phyloP scores from a whole-genome alignment of 768 basidiomycete species.

The Tremella yokohamensis region DNA sequence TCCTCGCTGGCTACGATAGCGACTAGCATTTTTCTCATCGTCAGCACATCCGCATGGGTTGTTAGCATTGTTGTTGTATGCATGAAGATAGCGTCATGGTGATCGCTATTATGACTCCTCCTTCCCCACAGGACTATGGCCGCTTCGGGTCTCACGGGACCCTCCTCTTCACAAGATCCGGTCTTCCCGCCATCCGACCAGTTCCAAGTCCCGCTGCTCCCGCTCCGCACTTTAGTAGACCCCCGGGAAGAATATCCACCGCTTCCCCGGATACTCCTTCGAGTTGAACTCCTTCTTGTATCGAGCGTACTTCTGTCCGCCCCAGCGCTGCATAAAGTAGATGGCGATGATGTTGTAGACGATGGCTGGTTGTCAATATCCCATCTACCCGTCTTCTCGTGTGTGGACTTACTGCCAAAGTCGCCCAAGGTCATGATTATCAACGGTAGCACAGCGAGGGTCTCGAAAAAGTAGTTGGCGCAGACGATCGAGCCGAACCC shows the following conservation, averaged over 20 bases:
- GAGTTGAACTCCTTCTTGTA: conserved; percentile 94
- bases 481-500: conserved; percentile 82
- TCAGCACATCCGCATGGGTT: neutral
- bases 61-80: neutral
- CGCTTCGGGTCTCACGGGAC: too few species aligned
- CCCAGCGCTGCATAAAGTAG: conserved; percentile 79
- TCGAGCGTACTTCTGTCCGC: conserved; percentile 77
- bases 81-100: too few species aligned
- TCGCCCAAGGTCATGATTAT: conserved; percentile 70
- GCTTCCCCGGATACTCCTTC: conserved; percentile 63
- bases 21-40: conserved; percentile 19
- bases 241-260: conserved; percentile 43
- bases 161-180: too few species aligned
- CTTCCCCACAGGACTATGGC: too few species aligned
- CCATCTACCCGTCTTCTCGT: neutral
- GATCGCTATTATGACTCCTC: too few species aligned
- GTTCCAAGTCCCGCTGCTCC: too few species aligned
- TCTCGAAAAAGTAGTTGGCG: conserved; percentile 95
- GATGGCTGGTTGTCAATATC: conserved; percentile 42
- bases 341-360: conserved; percentile 64
- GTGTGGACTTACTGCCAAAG: conserved; percentile 30
- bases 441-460: conserved; percentile 68
- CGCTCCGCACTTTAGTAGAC: too few species aligned
- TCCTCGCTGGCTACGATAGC: conserved; percentile 42
- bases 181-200: too few species aligned